These are phyloP conservation scores for Xerocomellus chrysenteron DNA, from an alignment of 768 basidiomycete genomes.

Conservation along the genomic window DNA sequence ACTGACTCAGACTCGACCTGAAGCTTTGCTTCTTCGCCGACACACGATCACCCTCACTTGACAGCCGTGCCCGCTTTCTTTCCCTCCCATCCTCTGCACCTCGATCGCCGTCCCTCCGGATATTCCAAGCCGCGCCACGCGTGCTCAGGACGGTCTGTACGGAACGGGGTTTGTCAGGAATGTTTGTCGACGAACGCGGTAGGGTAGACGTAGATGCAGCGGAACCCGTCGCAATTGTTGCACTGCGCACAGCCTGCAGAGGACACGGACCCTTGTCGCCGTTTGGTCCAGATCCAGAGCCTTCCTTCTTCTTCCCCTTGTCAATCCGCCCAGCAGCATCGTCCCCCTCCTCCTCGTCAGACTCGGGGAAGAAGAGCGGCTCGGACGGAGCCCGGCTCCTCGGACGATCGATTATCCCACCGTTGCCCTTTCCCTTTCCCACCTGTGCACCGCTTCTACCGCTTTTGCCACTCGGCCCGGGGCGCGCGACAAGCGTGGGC, in stretches of 20 bases:
- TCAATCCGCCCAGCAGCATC: background rate
- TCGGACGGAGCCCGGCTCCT: constrained; percentile 16
- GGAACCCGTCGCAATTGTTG: background rate
- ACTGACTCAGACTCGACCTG: constrained; percentile 48
- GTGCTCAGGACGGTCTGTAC: constrained; percentile 52
- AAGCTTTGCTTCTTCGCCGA: constrained; percentile 35
- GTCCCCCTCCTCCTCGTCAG: constrained; percentile 14
- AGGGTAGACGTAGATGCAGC: background rate
- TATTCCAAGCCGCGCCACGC: constrained; percentile 49
- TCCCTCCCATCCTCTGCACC: constrained; percentile 22
- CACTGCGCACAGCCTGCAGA: background rate
- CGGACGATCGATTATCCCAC: constrained; percentile 1
- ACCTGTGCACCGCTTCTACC: background rate
- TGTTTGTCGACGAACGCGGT: background rate
- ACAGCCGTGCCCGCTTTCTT: constrained; percentile 39
- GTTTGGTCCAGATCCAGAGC: background rate
- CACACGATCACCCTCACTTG: constrained; percentile 4
- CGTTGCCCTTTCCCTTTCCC: background rate
- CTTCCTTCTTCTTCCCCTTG: background rate
- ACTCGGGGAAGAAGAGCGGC: constrained; percentile 28
- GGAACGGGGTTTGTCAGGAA: constrained; percentile 20
- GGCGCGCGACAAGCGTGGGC: constrained; percentile 17
- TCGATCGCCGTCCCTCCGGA: constrained; percentile 20
- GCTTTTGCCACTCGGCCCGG: background rate
- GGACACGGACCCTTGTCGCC: background rate